Conservation (phyloP, 345 rosid genomes). For the Eucalyptus marginata region DNA sequence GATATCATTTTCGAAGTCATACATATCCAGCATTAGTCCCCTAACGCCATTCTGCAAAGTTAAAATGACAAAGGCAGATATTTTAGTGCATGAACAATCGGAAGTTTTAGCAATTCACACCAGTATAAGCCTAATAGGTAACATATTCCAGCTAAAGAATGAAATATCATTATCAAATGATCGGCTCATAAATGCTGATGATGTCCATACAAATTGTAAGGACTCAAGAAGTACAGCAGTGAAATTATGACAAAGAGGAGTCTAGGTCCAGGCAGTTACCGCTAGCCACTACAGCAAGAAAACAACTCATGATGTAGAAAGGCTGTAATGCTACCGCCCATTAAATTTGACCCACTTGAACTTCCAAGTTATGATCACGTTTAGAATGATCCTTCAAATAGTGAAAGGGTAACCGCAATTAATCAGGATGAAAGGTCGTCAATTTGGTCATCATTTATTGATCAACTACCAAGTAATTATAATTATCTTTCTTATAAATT, state of each 20-base stretch:
- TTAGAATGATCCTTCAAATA: neutral
- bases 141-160: neutral
- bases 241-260: neutral
- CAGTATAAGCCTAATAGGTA: neutral
- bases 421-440: neutral
- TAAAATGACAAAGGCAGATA: neutral
- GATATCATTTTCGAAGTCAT: slow-evolving; percentile 62
- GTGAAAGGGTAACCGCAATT: neutral
- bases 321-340: neutral
- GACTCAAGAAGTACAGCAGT: neutral
- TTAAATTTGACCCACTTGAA: neutral
- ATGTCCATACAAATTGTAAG: neutral
- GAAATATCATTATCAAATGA: neutral
- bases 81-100: neutral
- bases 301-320: neutral
- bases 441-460: neutral
- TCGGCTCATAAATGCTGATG: neutral
- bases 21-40: slow-evolving; percentile 91
- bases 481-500: neutral
- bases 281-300: neutral
- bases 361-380: neutral
- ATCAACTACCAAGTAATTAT: neutral
- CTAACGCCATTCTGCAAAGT: slow-evolving; percentile 76
- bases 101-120: neutral
- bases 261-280: neutral